Evolutionary conservation across 1,284 basidiomycete genomes (phyloP), one percentile per base, ranked within the genome.

Genomic region (Sanghuangporus sanghuang): DNA sequence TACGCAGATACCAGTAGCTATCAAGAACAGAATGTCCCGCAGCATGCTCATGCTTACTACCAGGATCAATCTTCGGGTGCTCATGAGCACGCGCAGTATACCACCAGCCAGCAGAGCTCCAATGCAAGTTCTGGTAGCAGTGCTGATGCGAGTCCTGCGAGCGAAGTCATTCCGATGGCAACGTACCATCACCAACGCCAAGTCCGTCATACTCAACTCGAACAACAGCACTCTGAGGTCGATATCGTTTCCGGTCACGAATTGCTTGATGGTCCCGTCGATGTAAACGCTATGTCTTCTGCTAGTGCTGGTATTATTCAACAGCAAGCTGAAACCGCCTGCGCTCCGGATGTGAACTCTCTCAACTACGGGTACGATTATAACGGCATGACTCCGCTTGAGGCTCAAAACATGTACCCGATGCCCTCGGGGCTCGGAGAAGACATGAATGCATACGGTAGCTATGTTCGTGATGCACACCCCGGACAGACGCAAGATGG

Each of bases 211-310:
- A 32, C 27, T 32, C 44, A 46, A n/a, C 16, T 2, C 7, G 44
- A 46, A 4, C 16, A 16, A 14, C 54, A 54, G 54, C 61, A 62
- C 2, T 27, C 39, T 23, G 48, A 35, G 21, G 46, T 49, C 27
- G 62, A 49, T 11, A 42, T 63, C 23, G 50, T 53, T 35, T 53
- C 49, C 9, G 36, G 52, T 16, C 52, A 61, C 18, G 59, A 53
- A 50, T 39, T 53, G 11, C 59, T 61, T 21, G 59, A 55, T 46
- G 59, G 57, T 7, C 57, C 57, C 2, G 57, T 59, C 27, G 57
- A 59, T 14, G 57, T 59, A 27, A 38, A 39, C 32, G 27, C 46
- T 4, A 14, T 48, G 38, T 42, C 55, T 8, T 57, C 55, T 42
- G 38, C 38, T 8, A n/a, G 46, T 36, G 21, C 39, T 21, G 38